These are phyloP conservation scores for Bertia moriformis DNA, from an alignment of 2,329 filamentous ascomycete species.

Conservation along the genomic window DNA sequence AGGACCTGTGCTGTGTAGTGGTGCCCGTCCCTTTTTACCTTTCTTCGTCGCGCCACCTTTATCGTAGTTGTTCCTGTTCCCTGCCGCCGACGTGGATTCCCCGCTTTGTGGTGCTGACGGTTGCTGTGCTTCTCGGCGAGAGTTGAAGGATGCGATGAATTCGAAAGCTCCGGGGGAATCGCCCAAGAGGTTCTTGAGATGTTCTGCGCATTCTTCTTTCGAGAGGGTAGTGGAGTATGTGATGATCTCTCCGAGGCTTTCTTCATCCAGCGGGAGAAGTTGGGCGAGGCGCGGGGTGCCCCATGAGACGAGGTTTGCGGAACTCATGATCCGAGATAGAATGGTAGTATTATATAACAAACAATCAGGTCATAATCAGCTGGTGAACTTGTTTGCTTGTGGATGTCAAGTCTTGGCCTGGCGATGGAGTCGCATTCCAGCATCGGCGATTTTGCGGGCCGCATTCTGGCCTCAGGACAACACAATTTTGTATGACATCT, in stretches of 20 bases:
- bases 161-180: constrained; percentile 66
- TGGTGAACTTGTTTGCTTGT: no score
- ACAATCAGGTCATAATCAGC: no score
- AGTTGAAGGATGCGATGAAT: constrained; percentile 72
- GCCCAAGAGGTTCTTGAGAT: constrained; percentile 77
- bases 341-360: no score
- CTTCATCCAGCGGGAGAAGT: constrained; percentile 72
- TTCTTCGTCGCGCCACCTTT: constrained; percentile 21
- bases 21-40: constrained; percentile 43
- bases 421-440: no score
- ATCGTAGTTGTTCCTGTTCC: constrained; percentile 8
- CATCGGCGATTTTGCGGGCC: no score
- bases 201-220: constrained; percentile 63
- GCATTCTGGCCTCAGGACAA: no score
- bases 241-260: constrained; percentile 70
- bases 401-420: no score
- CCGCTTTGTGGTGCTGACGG: constrained; percentile 9
- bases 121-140: constrained; percentile 29
- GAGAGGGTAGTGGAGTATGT: constrained; percentile 67
- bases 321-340: neutral
- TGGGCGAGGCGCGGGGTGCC: constrained; percentile 57
- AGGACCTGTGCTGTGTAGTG: constrained; percentile 43
- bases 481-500: no score
- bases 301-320: constrained; percentile 9
- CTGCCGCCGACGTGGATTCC: constrained; percentile 5